Conservation (phyloP, 2,329 filamentous ascomycete genomes). For the Aureobasidium sp. region DNA sequence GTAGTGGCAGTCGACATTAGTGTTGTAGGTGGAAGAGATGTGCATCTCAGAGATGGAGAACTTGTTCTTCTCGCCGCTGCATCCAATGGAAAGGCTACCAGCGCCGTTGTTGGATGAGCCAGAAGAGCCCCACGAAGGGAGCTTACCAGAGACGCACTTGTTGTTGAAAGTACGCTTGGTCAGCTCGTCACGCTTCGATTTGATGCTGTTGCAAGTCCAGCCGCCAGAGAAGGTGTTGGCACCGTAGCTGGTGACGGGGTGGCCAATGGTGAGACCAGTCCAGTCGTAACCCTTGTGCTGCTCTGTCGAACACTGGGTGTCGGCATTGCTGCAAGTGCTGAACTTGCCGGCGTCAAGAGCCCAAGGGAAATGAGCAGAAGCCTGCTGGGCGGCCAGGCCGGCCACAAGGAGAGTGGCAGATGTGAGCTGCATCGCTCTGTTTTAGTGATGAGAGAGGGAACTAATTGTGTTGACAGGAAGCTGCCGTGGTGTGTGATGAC, state of each 20-base stretch:
- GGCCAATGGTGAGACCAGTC: conserved; percentile 42
- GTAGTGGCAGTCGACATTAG: conserved; percentile 79
- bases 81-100: conserved; percentile 52
- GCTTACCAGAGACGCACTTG: conserved; percentile 38
- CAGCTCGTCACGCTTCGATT: conserved; percentile 52
- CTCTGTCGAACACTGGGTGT: conserved; percentile 69
- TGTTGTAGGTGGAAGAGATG: conserved; percentile 66
- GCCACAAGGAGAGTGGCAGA: conserved; percentile 37
- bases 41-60: conserved; percentile 75
- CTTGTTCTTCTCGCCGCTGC: conserved; percentile 42
- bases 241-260: conserved; percentile 55
- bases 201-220: conserved; percentile 60
- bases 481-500: conserved; percentile 17
- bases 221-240: conserved; percentile 70
- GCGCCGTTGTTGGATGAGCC: conserved; percentile 31
- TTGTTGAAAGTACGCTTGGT: conserved; percentile 38
- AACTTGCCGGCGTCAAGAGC: conserved; percentile 48
- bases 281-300: conserved; percentile 66
- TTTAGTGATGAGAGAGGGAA: conserved; percentile 1
- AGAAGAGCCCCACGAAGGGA: conserved; percentile 28
- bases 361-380: conserved; percentile 41
- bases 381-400: conserved; percentile 42
- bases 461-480: conserved; percentile 9
- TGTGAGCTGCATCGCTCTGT: conserved; percentile 23
- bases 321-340: conserved; percentile 61